Evolutionary conservation across 345 rosid genomes (phyloP).

Genomic region (Orychophragmus violaceus): DNA sequence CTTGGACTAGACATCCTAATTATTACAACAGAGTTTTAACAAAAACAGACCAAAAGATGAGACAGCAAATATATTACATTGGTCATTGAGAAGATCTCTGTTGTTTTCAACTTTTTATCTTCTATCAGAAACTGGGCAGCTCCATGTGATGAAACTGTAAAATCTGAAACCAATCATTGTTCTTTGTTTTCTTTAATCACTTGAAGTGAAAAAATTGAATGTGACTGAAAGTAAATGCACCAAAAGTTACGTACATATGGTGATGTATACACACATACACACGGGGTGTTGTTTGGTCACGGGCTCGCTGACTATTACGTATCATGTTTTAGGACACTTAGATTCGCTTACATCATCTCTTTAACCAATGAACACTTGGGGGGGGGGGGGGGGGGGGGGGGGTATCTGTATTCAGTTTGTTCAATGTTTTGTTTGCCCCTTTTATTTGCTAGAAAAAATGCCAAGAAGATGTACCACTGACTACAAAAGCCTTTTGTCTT

Average conservation of each 20-base stretch:
- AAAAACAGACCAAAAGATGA: neutral
- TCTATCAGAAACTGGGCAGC: constrained; percentile 4
- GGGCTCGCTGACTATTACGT: neutral
- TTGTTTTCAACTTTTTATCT: constrained; percentile 11
- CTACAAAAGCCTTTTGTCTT: constrained; percentile 18
- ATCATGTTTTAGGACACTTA: neutral
- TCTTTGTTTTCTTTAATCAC: constrained; percentile 8
- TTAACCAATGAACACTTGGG: neutral
- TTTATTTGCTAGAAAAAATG: neutral
- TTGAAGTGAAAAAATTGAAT: neutral
- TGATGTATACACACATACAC: neutral
- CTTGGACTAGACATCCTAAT: neutral
- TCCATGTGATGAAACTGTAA: constrained; percentile 17
- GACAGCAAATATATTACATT: neutral
- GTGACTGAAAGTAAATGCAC: neutral
- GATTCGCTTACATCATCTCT: neutral
- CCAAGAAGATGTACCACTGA: constrained; percentile 9
- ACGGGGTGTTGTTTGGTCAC: neutral
- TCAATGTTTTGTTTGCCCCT: constrained; percentile 18
- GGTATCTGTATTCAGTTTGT: constrained; percentile 11
- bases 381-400: too few species aligned
- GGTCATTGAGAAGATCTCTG: constrained; percentile 14
- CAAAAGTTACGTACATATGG: neutral
- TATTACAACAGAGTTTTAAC: neutral
- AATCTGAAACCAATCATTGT: constrained; percentile 20